Conservation (phyloP, 768 basidiomycete genomes). For the Fistulinella prunicolor region DNA sequence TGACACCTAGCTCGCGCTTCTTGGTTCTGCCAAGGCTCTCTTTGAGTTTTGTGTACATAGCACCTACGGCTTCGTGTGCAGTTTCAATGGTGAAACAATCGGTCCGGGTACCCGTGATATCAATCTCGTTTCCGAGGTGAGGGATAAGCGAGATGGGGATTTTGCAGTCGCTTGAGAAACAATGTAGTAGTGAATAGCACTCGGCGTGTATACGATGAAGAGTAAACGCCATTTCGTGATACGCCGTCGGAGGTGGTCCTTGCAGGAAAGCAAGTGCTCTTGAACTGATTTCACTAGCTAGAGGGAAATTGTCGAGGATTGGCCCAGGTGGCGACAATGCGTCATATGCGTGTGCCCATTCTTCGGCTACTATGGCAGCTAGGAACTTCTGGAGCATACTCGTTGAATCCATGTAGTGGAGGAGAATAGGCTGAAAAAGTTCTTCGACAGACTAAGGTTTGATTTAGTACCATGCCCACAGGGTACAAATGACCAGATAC, state of each 20-base stretch:
- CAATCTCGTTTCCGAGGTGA: slow-evolving; percentile 70
- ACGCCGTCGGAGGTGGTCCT: slow-evolving; percentile 68
- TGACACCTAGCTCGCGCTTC: slow-evolving; percentile 68
- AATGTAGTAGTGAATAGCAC: slow-evolving; percentile 74
- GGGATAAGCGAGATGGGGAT: slow-evolving; percentile 79
- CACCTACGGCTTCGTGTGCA: slow-evolving; percentile 66
- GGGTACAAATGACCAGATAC: slow-evolving; percentile 33
- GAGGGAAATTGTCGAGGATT: slow-evolving; percentile 53
- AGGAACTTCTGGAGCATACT: slow-evolving; percentile 92
- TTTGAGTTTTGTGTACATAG: slow-evolving; percentile 72
- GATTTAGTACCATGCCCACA: neutral
- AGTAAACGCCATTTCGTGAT: slow-evolving; percentile 86
- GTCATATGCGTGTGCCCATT: slow-evolving; percentile 77
- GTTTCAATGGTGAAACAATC: slow-evolving; percentile 78
- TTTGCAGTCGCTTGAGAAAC: slow-evolving; percentile 86
- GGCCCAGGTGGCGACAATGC: slow-evolving; percentile 31
- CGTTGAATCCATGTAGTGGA: slow-evolving; percentile 79
- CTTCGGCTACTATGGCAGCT: slow-evolving; percentile 81
- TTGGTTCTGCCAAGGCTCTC: slow-evolving; percentile 71
- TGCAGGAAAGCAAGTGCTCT: slow-evolving; percentile 75
- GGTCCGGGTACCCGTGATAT: slow-evolving; percentile 60
- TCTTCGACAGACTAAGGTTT: slow-evolving; percentile 47
- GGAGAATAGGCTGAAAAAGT: slow-evolving; percentile 72
- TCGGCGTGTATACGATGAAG: slow-evolving; percentile 79
- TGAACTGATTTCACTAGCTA: slow-evolving; percentile 66